phyloP scores from a whole-genome alignment of 495 filamentous ascomycete species.

The Cercophora scortea region DNA sequence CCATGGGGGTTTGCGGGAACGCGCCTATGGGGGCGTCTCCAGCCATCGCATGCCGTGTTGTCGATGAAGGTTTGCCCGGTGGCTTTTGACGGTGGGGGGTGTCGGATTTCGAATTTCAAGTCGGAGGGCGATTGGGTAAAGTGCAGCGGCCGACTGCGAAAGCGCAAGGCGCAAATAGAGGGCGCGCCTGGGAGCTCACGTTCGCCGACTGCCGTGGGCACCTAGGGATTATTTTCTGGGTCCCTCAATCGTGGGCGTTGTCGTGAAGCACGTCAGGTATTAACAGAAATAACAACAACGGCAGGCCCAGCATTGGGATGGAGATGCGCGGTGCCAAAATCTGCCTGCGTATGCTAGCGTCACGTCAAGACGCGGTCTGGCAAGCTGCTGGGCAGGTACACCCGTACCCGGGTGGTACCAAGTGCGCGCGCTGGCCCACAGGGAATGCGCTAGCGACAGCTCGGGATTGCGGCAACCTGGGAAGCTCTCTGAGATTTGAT shows the following conservation, averaged over 20 bases:
- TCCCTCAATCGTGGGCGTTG: constrained; percentile 6
- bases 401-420: too few relatives aligned
- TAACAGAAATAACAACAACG: too few relatives aligned
- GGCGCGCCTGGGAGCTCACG: neutral
- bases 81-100: neutral
- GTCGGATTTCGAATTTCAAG: neutral
- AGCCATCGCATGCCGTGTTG: constrained; percentile 41
- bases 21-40: constrained; percentile 31
- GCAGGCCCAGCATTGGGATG: too few relatives aligned
- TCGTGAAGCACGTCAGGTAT: neutral
- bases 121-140: too few relatives aligned
- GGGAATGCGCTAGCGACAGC: too few relatives aligned
- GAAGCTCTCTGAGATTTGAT: too few relatives aligned
- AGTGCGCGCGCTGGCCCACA: too few relatives aligned
- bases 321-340: constrained; percentile 4
- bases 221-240: neutral
- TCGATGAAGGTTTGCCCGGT: too few relatives aligned
- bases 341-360: constrained; percentile 2
- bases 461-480: too few relatives aligned
- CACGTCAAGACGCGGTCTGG: constrained; percentile 21
- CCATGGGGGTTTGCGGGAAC: constrained; percentile 33
- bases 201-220: neutral
- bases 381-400: neutral
- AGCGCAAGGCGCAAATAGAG: neutral
- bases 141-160: too few relatives aligned